These are phyloP conservation scores for Saturnispora besseyi DNA, from an alignment of 805 yeast genomes.

Conservation along the genomic window DNA sequence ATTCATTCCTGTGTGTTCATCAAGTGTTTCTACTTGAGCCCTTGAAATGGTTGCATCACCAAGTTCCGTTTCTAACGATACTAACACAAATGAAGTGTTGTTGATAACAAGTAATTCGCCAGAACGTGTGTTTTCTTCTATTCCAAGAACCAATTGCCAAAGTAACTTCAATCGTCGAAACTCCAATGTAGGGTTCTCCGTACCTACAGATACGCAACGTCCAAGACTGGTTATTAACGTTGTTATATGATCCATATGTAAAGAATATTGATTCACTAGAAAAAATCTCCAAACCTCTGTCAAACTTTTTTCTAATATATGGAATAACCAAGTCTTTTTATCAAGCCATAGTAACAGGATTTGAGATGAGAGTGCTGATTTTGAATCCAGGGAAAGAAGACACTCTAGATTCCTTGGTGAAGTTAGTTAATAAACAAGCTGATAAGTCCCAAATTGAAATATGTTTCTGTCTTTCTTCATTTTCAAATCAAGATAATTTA, in stretches of 20 bases:
- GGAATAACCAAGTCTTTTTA: too few relatives aligned
- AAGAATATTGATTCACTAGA: not conserved
- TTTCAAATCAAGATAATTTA: not conserved
- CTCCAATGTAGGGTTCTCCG: not conserved
- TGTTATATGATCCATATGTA: slow-evolving; percentile 2
- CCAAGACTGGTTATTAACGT: slow-evolving; percentile 4
- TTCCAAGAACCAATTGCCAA: slow-evolving; percentile 6
- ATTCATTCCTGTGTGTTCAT: not conserved
- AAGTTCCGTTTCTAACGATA: not conserved
- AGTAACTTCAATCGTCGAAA: slow-evolving; percentile 4
- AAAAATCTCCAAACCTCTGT: too few relatives aligned
- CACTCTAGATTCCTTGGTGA: not conserved
- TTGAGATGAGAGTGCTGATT: slow-evolving; percentile 2
- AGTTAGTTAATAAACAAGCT: not conserved
- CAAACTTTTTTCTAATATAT: too few relatives aligned
- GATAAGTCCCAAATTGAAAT: slow-evolving; percentile 2
- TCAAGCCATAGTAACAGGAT: not conserved
- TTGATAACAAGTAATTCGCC: not conserved
- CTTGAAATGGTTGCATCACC: not conserved
- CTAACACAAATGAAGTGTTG: not conserved
- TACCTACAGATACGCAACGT: not conserved
- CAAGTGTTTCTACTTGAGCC: slow-evolving; percentile 1
- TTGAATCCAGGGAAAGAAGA: slow-evolving; percentile 3
- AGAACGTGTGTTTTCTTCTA: not conserved
- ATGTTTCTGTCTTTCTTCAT: not conserved